A percentile compares a stretch with the other conserved stretches of the same genome.
These are phyloP conservation scores for Puccinia sorghi DNA, from an alignment of 1,284 basidiomycete species.

Conservation along the genomic window DNA sequence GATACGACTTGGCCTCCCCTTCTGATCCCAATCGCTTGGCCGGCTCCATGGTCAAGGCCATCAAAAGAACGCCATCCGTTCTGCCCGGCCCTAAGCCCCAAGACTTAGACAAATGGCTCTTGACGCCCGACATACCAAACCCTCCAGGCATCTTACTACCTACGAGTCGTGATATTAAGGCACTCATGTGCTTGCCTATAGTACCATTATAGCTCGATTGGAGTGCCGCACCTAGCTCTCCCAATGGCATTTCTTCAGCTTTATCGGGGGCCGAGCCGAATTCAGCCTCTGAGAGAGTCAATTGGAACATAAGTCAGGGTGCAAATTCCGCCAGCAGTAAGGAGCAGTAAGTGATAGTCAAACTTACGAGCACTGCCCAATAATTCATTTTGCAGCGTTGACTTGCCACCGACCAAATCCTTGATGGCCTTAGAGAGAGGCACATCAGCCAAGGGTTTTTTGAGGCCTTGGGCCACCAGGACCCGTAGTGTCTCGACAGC, in stretches of 20 bases:
- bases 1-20: conserved; percentile 86
- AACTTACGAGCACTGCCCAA: conserved; percentile 63
- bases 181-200: conserved; percentile 94
- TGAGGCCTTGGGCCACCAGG: conserved; percentile 95
- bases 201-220: conserved; percentile 76
- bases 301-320: neutral
- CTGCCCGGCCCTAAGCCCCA: conserved; percentile 91
- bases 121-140: conserved; percentile 93
- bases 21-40: conserved; percentile 90
- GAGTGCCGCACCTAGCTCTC: conserved; percentile 87
- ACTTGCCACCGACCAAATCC: conserved; percentile 97
- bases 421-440: conserved; percentile 95
- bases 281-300: conserved; percentile 55
- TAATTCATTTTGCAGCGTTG: conserved; percentile 95
- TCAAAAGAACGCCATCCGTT: conserved; percentile 84
- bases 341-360: conserved; percentile 64
- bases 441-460: conserved; percentile 87
- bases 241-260: conserved; percentile 91
- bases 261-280: conserved; percentile 84
- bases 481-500: conserved; percentile 83
- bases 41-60: conserved; percentile 89
- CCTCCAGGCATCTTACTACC: conserved; percentile 98
- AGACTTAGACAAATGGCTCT: conserved; percentile 79
- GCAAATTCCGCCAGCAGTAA: neutral
- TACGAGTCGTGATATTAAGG: conserved; percentile 85